Base-by-base conservation (phyloP, 805 yeast species). In the Saccharomyces cerevisiae region DNA sequence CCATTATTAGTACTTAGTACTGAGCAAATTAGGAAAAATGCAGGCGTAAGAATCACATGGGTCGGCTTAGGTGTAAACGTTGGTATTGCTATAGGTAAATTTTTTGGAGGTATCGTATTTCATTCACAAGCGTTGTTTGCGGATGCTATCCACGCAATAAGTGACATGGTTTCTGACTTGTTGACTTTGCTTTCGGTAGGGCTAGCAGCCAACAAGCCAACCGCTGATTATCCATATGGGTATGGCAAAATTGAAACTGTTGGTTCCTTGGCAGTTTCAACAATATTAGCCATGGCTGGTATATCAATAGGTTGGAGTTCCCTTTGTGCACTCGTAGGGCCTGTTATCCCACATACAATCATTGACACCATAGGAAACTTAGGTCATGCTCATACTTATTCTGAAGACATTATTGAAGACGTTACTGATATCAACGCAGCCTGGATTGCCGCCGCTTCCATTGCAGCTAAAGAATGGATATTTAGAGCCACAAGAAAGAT, bases 111-210 rank as follows among this genome's bases (percentile, higher is more conserved):
- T 14, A 76, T 88, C 13, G 83, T 83, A 41, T 92, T 92, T 79
- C 96, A 94, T 68, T 94, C 98, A 0, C 97, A 90, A 68, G 91
- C 97, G 2, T 78, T 92, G 54, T 70, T 91, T 51, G 99, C 99
- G 1, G 99, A 92, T 71, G 91, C 97, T 1, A 84, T 89, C 29
- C 99, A 92, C 71, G 91, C 98, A 0, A 76, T 89, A 27, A 84
- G 94, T 50, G 99, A 92, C 70, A 76, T 91, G 76, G 79, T 94
- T 14, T 87, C 96, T 10, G 99, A 92, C 69, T 80, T 91, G 50
- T 74, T 94, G 59, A 92, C 99, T 0, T 75, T 92, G 54, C 85
- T 89, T 9, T 92, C 98, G 0, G 97, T 94, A 17, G 83, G 88
- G 46, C 81, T 86, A 46, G 85, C 95, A 9, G 70, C 78, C 5